Conservation (phyloP, 2,329 filamentous ascomycete species). For the Clonostachys sp. region DNA sequence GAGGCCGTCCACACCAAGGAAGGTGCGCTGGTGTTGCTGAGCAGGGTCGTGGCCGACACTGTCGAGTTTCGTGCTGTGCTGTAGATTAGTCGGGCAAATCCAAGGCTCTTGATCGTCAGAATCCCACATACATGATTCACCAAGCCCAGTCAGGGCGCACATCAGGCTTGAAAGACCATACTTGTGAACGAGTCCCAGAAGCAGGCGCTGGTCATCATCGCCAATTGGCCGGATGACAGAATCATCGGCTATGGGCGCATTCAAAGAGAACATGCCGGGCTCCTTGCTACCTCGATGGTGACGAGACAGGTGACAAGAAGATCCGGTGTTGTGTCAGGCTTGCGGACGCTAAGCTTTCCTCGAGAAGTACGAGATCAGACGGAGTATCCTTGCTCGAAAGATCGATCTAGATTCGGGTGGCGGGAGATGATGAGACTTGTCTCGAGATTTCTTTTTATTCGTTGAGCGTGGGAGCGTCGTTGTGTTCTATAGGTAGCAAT, state of each 20-base stretch:
- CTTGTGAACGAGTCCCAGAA: slow-evolving; percentile 26
- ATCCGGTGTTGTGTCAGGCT: too few species aligned
- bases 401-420: too few species aligned
- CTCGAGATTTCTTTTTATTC: too few species aligned
- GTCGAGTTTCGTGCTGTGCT: slow-evolving; percentile 29
- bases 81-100: background rate
- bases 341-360: too few species aligned
- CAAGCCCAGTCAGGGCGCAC: slow-evolving; percentile 27
- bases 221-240: slow-evolving; percentile 24
- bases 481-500: too few species aligned
- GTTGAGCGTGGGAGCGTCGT: too few species aligned
- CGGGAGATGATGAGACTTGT: too few species aligned
- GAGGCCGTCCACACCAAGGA: slow-evolving; percentile 35
- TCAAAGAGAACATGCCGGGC: slow-evolving; percentile 26
- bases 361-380: too few species aligned
- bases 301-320: too few species aligned
- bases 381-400: too few species aligned
- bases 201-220: slow-evolving; percentile 30
- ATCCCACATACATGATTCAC: slow-evolving; percentile 25
- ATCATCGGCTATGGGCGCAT: slow-evolving; percentile 21
- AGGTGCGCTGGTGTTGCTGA: slow-evolving; percentile 32
- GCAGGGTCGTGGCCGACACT: slow-evolving; percentile 29
- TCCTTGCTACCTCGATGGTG: background rate
- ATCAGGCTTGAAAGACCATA: slow-evolving; percentile 30
- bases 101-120: background rate